These are phyloP conservation scores for Alternaria alternata DNA, from an alignment of 2,329 filamentous ascomycete species.

Conservation along the genomic window DNA sequence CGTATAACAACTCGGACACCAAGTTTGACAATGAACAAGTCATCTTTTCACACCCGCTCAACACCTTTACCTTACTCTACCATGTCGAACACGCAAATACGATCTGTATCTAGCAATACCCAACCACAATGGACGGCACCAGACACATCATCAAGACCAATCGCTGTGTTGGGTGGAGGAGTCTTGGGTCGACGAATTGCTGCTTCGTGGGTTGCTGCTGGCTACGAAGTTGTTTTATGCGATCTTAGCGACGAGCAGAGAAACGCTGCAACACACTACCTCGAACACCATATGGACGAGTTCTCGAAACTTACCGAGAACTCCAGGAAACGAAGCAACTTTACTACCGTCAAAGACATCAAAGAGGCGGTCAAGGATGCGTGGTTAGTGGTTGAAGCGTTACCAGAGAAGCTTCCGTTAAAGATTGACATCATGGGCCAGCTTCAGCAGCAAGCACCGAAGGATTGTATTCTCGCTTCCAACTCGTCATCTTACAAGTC, in stretches of 20 bases:
- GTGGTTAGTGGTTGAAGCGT: constrained; percentile 64
- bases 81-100: constrained; percentile 4
- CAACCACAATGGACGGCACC: constrained; percentile 13
- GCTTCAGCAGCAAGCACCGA: constrained; percentile 54
- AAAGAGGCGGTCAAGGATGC: constrained; percentile 54
- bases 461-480: constrained; percentile 59
- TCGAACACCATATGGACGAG: constrained; percentile 12
- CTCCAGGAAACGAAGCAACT: constrained; percentile 3
- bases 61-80: background rate
- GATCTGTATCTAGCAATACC: constrained; percentile 1
- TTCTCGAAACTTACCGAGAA: constrained; percentile 7
- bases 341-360: constrained; percentile 46
- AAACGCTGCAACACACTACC: constrained; percentile 16
- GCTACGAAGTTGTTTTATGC: constrained; percentile 17
- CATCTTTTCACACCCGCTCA: background rate
- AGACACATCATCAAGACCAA: constrained; percentile 10
- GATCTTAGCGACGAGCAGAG: constrained; percentile 19
- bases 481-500: constrained; percentile 64
- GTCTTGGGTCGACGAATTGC: constrained; percentile 22
- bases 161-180: constrained; percentile 22
- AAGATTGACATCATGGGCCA: constrained; percentile 60
- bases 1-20: background rate
- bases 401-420: constrained; percentile 60
- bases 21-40: fast-evolving
- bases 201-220: constrained; percentile 18